Evolutionary conservation across 208 protist species (phyloP).

Genomic region (Crithidia mellificae): DNA sequence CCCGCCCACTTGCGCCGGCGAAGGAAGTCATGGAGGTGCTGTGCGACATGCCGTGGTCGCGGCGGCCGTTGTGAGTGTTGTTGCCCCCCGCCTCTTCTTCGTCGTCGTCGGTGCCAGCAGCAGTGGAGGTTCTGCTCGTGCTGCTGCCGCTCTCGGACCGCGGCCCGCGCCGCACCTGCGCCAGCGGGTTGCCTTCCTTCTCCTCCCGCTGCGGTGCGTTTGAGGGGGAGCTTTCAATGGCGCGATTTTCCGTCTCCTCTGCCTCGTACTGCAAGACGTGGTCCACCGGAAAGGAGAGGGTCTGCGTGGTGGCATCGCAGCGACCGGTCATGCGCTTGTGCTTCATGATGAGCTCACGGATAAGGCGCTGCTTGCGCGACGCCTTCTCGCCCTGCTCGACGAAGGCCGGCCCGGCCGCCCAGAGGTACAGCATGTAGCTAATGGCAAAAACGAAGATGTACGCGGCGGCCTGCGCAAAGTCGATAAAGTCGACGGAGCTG

Average conservation of each 20-base stretch:
- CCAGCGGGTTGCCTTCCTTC: conserved; percentile 5
- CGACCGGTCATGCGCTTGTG: conserved; percentile 45
- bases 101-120: conserved; percentile 7
- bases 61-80: no score
- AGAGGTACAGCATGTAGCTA: conserved; percentile 50
- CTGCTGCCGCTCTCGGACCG: neutral
- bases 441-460: conserved; percentile 86
- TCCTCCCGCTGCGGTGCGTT: neutral
- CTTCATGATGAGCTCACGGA: conserved; percentile 54
- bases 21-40: conserved; percentile 4
- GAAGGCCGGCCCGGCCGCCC: conserved; percentile 53
- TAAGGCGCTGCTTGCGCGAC: conserved; percentile 46
- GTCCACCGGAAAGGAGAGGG: conserved; percentile 21
- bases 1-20: conserved; percentile 20
- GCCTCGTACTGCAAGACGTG: conserved; percentile 4
- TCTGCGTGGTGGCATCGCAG: conserved; percentile 72
- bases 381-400: conserved; percentile 60
- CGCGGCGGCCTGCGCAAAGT: conserved; percentile 45
- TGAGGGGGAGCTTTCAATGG: neutral
- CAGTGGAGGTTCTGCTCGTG: conserved; percentile 9
- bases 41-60: neutral
- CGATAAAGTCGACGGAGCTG: conserved; percentile 55
- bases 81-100: no score
- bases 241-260: neutral
- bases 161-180: neutral